These are phyloP conservation scores for Cadophora sp. DNA, from an alignment of 2,329 filamentous ascomycete species.

Conservation along the genomic window DNA sequence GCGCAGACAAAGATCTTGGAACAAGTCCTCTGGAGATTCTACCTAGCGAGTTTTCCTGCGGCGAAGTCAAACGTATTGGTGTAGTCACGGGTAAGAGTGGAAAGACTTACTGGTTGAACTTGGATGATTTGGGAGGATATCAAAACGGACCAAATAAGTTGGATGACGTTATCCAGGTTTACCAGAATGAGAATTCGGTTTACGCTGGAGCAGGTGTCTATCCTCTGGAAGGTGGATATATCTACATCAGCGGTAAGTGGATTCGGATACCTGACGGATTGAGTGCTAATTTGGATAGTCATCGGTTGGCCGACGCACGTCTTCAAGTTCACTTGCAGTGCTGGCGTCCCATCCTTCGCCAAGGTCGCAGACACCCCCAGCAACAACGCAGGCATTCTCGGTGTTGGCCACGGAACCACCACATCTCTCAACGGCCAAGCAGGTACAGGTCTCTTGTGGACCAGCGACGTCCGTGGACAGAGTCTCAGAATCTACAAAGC, in stretches of 20 bases:
- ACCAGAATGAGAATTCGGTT: slow-evolving; percentile 56
- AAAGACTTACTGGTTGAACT: slow-evolving; percentile 57
- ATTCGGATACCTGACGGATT: background rate
- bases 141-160: slow-evolving; percentile 52
- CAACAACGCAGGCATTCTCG: slow-evolving; percentile 59
- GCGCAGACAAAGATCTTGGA: slow-evolving; percentile 57
- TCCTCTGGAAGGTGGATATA: slow-evolving; percentile 55
- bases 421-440: slow-evolving; percentile 60
- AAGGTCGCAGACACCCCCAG: slow-evolving; percentile 58
- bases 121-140: slow-evolving; percentile 58
- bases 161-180: slow-evolving; percentile 53
- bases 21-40: slow-evolving; percentile 54
- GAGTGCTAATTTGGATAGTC: slow-evolving; percentile 42
- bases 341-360: slow-evolving; percentile 59
- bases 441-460: slow-evolving; percentile 64
- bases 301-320: slow-evolving; percentile 61
- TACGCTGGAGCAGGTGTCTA: slow-evolving; percentile 56
- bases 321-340: slow-evolving; percentile 63
- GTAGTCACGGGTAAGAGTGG: slow-evolving; percentile 57
- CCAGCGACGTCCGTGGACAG: slow-evolving; percentile 59
- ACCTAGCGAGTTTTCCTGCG: slow-evolving; percentile 53
- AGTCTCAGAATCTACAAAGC: slow-evolving; percentile 61
- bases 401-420: slow-evolving; percentile 62
- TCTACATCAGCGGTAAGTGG: slow-evolving; percentile 52
- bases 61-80: slow-evolving; percentile 53